These are phyloP conservation scores for Fomitiporia mediterranea DNA, from an alignment of 1,284 basidiomycete species.

Conservation along the genomic window DNA sequence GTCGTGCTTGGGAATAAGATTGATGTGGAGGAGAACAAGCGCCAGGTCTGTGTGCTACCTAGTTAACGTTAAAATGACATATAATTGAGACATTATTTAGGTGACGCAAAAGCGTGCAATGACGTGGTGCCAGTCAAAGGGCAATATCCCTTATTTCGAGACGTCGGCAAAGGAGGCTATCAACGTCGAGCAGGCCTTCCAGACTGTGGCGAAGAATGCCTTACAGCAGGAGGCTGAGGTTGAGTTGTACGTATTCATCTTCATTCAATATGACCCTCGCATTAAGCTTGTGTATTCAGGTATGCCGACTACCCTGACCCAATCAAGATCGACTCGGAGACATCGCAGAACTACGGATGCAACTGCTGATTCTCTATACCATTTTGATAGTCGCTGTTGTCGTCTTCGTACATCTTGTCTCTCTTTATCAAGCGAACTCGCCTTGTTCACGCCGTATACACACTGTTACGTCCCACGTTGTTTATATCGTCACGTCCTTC, in stretches of 20 bases:
- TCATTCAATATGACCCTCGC: conserved; percentile 9
- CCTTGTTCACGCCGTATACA: neutral
- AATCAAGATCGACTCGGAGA: conserved; percentile 94
- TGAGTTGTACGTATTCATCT: conserved; percentile 66
- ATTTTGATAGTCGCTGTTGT: neutral
- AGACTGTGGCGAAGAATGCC: conserved; percentile 98
- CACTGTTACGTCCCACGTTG: neutral
- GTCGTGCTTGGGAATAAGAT: conserved; percentile 99
- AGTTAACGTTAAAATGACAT: neutral
- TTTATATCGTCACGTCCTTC: neutral
- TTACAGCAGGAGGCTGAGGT: conserved; percentile 96
- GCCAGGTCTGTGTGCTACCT: conserved; percentile 63
- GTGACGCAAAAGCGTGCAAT: conserved; percentile 99
- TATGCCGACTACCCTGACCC: conserved; percentile 99
- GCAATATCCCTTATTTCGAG: conserved; percentile 99
- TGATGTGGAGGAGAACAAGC: conserved; percentile 98
- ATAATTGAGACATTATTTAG: conserved; percentile 36
- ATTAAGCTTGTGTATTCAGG: conserved; percentile 39
- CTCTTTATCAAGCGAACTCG: neutral
- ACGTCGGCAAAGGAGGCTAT: conserved; percentile 99
- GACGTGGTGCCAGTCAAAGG: conserved; percentile 99
- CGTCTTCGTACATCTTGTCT: neutral
- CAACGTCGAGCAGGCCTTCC: conserved; percentile 99
- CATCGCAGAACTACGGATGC: conserved; percentile 88
- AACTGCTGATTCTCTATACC: conserved; percentile 59